Base-by-base conservation (phyloP, 495 filamentous ascomycete genomes). In the Stereocaulon alpinum region DNA sequence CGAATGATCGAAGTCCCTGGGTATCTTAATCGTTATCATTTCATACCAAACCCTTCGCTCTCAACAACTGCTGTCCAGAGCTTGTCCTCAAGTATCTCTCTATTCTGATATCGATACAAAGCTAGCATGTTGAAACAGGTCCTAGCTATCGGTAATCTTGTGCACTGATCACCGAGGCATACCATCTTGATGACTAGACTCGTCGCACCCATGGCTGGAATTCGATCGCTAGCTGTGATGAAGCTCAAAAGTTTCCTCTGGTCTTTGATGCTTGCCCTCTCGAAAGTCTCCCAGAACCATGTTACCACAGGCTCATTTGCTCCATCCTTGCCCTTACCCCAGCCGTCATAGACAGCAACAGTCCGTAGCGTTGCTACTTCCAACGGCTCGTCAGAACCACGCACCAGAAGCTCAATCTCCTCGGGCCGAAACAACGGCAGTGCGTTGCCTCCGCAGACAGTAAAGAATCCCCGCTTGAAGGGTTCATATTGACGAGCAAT, bases 391-490 rank as follows among this genome's bases (percentile, higher is more conserved):
- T 92, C 89, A n/a, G 88, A 92, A 24, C 91, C 91, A 43, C 92
- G 84, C 15, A 96, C 79, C 3, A 96, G 79, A 4, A 95, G 77
- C 67, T 96, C 91, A 61, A 96, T 94, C 69, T 96, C 91, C 70
- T 96, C 91, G 2, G 91, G 86, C n/a, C 89, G 82, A 69, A 96
- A 96, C 12, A 96, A 78, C 3, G 86, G 89, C 24, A 95, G 74
- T 17, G 91, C 91, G 69, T 95, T 95, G 24, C 91, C 89, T 34
- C 86, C 88, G 68, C 90, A 95, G 42, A 96, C 90, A 3, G 87
- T 94, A 72, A 87, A 96, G 70, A 96, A 96, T 4, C 91, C 91
- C 47, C 91, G 83, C 69, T 92, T 94, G 77, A 96, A 96, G 12
- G 91, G 92, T 71, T 96, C 92, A 59, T 91, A 96, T 66, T 96